Evolutionary conservation across 306 rosid species (phyloP), one percentile per base, ranked within the genome.

Genomic region (Purshia tridentata): DNA sequence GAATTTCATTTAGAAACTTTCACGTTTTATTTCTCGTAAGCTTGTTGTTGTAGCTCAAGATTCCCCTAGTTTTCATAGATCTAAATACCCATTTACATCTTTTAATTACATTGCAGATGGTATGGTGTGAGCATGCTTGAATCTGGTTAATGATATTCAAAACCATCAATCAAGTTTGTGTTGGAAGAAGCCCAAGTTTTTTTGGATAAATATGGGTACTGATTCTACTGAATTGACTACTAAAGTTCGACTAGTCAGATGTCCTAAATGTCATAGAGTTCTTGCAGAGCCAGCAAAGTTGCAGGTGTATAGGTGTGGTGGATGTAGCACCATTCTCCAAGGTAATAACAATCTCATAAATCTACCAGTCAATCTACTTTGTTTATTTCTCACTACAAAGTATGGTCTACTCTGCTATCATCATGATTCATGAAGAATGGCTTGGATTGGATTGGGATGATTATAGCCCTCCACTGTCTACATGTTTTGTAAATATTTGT

Each of bases 271-370:
- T 70, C 48, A 63, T 15, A 22, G 2, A 44, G 75, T 91, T 83
- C 98, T 91, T 65, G 81, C 77, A 39, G 99, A 95, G 83, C 70
- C 77, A 82, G 73, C 89, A 18, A 81, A 78, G 47, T 72, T 70
- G 79, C 78, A 70, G 70, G 77, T 95, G 23, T 95, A 91, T 84
- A 76, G 59, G 86, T 95, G 99, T 42, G 99, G 99, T 62, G 93
- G 89, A 85, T 95, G 99, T 65, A 82, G 80, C 48, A 68, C 92
- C 49, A 67, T 72, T 51, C 99, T 95, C 67, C 76, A 77, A 90
- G 99, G 99, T 95, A 88, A 60, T 11, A 14, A 10, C 13, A 23
- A 42, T 63, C 29, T 37, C 29, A 12, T 56, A 16, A 11, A n/a
- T 35, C 42, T 35, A 35, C 20, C 53, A 3, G 8, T 1, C 66